phyloP scores from a whole-genome alignment of 1,284 basidiomycete genomes.

The Ustilago tritici region DNA sequence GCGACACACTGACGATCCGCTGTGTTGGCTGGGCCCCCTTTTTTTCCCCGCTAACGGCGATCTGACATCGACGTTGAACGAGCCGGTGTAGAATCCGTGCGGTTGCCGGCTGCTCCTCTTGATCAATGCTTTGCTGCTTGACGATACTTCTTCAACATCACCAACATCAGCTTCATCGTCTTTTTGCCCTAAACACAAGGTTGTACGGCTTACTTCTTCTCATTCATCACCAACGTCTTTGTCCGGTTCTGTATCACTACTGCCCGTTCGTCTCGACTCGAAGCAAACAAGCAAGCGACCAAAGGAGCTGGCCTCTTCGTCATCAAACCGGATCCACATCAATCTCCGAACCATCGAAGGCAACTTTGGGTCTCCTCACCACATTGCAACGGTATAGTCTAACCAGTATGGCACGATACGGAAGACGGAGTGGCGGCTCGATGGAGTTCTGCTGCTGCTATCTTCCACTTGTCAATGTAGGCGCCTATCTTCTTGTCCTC shows the following conservation, averaged over 20 bases:
- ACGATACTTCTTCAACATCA: neutral
- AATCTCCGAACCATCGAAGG: neutral
- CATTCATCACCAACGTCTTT: neutral
- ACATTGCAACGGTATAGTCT: neutral
- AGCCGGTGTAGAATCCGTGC: neutral
- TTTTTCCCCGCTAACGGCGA: neutral
- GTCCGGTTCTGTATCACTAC: neutral
- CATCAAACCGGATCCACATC: neutral
- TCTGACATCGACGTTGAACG: neutral
- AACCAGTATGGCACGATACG: slow-evolving; percentile 21
- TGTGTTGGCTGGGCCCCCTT: neutral
- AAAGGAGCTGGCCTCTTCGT: neutral
- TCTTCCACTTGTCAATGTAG: slow-evolving; percentile 65
- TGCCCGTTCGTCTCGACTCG: neutral
- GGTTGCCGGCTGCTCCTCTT: neutral
- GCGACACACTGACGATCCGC: neutral
- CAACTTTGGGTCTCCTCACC: neutral
- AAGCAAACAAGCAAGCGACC: neutral
- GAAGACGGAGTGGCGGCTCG: slow-evolving; percentile 32
- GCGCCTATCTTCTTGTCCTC: slow-evolving; percentile 63
- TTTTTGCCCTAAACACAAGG: neutral
- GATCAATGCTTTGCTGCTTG: neutral
- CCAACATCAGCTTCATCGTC: neutral
- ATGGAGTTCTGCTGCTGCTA: slow-evolving; percentile 67
- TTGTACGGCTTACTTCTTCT: neutral